These are phyloP conservation scores for Phlyctochytrium bullatum DNA, from an alignment of 192 early-diverging fungal genomes.

Conservation along the genomic window DNA sequence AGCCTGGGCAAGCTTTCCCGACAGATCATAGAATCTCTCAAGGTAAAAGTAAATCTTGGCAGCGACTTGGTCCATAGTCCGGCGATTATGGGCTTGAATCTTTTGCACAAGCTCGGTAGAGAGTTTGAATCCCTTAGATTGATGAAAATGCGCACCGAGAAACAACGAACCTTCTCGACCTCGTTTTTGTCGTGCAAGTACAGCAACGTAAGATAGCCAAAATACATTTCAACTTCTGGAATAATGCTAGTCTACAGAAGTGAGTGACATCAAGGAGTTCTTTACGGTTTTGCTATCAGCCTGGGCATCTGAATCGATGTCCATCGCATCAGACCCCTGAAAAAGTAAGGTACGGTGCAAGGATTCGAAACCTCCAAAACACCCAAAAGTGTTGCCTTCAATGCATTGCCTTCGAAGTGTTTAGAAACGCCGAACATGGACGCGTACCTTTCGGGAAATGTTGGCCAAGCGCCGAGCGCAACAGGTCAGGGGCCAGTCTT, in stretches of 20 bases:
- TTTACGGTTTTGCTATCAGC: neutral
- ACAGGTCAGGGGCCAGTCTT: conserved; percentile 64
- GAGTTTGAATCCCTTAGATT: conserved; percentile 62
- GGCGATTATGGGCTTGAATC: conserved; percentile 71
- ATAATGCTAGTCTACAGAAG: conserved; percentile 22
- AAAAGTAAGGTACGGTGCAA: neutral
- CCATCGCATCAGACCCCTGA: neutral
- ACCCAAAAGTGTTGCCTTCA: conserved; percentile 11
- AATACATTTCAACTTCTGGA: conserved; percentile 84
- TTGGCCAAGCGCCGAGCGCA: conserved; percentile 47
- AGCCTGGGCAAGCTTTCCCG: conserved; percentile 66
- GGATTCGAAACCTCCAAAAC: neutral
- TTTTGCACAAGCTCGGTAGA: conserved; percentile 63
- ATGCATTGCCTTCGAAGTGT: conserved; percentile 5
- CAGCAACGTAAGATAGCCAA: conserved; percentile 78
- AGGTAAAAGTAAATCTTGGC: conserved; percentile 94
- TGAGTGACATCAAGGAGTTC: neutral
- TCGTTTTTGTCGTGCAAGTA: conserved; percentile 78
- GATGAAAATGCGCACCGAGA: neutral
- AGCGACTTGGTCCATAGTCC: conserved; percentile 85
- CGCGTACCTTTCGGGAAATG: conserved; percentile 32
- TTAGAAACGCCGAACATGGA: neutral
- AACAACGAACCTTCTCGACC: conserved; percentile 61
- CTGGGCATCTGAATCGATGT: conserved; percentile 7
- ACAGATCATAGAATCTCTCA: conserved; percentile 85